Evolutionary conservation across 1,284 basidiomycete genomes (phyloP).

Genomic region (Coniferiporia sulphurascens): DNA sequence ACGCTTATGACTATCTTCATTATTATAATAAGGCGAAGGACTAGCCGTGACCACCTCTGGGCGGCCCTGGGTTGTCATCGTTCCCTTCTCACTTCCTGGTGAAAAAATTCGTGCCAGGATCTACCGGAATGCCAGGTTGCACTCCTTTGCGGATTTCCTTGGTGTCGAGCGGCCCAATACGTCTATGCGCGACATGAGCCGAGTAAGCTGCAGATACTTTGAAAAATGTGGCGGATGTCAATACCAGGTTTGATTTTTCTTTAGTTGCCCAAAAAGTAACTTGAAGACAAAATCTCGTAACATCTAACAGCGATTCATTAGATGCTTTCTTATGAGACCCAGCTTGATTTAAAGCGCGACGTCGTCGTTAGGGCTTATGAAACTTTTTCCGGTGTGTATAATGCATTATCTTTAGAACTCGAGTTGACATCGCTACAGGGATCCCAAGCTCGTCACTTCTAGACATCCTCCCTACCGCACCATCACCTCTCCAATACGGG

Average conservation of each 20-base stretch:
- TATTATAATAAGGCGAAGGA: slow-evolving; percentile 53
- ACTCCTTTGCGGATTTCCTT: slow-evolving; percentile 76
- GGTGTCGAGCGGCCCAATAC: slow-evolving; percentile 63
- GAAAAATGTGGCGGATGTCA: slow-evolving; percentile 77
- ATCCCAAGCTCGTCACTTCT: slow-evolving; percentile 60
- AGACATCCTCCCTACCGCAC: slow-evolving; percentile 68
- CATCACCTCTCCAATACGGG: slow-evolving; percentile 83
- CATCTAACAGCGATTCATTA: slow-evolving; percentile 28
- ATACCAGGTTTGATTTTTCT: slow-evolving; percentile 50
- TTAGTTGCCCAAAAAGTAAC: not conserved
- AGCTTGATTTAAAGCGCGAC: slow-evolving; percentile 81
- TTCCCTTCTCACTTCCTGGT: slow-evolving; percentile 80
- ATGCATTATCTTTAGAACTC: not conserved
- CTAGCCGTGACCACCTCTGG: slow-evolving; percentile 52
- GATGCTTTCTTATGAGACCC: slow-evolving; percentile 86
- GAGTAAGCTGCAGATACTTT: slow-evolving; percentile 82
- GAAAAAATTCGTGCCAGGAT: slow-evolving; percentile 73
- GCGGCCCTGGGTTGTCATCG: slow-evolving; percentile 72
- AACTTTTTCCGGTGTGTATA: slow-evolving; percentile 63
- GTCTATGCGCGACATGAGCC: slow-evolving; percentile 58
- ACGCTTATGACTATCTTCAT: not conserved
- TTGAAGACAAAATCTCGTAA: not conserved
- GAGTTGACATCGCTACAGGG: slow-evolving; percentile 32
- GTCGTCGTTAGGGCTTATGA: slow-evolving; percentile 87
- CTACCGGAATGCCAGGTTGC: slow-evolving; percentile 59